Evolutionary conservation across 2,329 filamentous ascomycete genomes (phyloP).

Genomic region (Xylariaceae sp.): DNA sequence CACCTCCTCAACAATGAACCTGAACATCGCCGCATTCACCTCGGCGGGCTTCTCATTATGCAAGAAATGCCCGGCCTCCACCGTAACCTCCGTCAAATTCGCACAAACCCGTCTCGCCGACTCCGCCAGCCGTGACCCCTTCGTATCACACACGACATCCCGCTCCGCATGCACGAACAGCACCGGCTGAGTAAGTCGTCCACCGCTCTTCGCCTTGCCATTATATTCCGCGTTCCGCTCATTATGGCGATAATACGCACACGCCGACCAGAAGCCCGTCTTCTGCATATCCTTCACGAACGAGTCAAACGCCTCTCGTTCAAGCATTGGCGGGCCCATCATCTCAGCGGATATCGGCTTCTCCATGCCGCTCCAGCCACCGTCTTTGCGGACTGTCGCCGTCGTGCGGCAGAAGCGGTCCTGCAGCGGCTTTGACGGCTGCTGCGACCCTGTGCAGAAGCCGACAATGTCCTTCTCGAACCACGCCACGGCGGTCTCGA

Average conservation of each 20-base stretch:
- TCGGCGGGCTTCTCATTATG: conserved; percentile 29
- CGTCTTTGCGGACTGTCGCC: conserved; percentile 7
- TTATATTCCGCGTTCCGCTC: conserved; percentile 38
- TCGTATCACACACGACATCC: conserved; percentile 36
- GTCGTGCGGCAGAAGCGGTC: conserved; percentile 6
- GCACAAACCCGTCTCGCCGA: conserved; percentile 32
- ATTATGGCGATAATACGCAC: conserved; percentile 38
- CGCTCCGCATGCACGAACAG: conserved; percentile 35
- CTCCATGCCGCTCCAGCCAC: conserved; percentile 14
- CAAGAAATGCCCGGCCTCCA: conserved; percentile 35
- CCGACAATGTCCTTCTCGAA: conserved; percentile 21
- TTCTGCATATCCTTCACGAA: conserved; percentile 33
- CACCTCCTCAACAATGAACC: conserved; percentile 24
- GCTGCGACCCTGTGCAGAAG: conserved; percentile 1
- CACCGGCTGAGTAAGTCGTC: conserved; percentile 29
- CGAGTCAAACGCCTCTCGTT: conserved; percentile 20
- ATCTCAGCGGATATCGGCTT: conserved; percentile 4
- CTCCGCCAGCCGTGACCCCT: conserved; percentile 32
- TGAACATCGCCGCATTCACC: conserved; percentile 25
- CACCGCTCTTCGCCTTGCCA: conserved; percentile 24
- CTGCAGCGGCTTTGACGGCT: conserved; percentile 30
- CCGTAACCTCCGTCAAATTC: conserved; percentile 35
- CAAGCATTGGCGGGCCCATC: conserved; percentile 3
- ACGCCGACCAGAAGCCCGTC: conserved; percentile 34
- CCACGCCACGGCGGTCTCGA: conserved; percentile 22